Base-by-base conservation (phyloP, 139 green algal genomes). In the Tetradesmus obliquus region DNA sequence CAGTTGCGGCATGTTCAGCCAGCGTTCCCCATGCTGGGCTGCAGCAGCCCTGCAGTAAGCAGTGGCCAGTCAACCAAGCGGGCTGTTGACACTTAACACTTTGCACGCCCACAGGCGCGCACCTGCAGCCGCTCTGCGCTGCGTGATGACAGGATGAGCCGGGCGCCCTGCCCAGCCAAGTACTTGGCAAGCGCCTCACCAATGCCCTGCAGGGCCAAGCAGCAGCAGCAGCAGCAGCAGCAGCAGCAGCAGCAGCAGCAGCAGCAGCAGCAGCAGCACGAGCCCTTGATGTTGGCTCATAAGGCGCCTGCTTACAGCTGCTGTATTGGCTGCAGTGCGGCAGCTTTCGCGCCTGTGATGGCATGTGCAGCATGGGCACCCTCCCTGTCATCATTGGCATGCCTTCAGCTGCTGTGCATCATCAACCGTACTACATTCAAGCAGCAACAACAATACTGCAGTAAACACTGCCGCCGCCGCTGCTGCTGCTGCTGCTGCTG, bases 121-220 rank as follows among this genome's bases (percentile, higher is more conserved):
- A 95, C 95, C 94, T 97, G 57, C 53, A 98, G 91, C 55, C 94
- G 93, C 0, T 96, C 93, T 24, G 83, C 55, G 10, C 93, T 95
- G 17, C 97, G 92, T 1, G 96, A 94, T 24, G 96, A 97, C 12
- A 98, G 93, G 57, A 98, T 96, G 24, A 98, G 92, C 72, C 79
- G 90, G 0, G 97, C 95, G 2, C 96, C 96, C 5, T 92, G 88
- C 0, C 58, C 81, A 3, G 96, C 96, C 90, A 97, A 95, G 55
- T 96, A 94, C 9, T 86, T 91, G 1, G 96, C 95, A 53, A 99
- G 83, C 55, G 90, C 85, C 32, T 94, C 91, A 0, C 97, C 97
- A 32, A 99, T 88, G 6, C 97, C 97, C 93, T 98, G 95, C 66
- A 82, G 32, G 8, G 9, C n/a, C 54, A 55, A 69, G 53, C 19